Conservation (phyloP, 257 asterid genomes). For the Fraxinus pennsylvanica region DNA sequence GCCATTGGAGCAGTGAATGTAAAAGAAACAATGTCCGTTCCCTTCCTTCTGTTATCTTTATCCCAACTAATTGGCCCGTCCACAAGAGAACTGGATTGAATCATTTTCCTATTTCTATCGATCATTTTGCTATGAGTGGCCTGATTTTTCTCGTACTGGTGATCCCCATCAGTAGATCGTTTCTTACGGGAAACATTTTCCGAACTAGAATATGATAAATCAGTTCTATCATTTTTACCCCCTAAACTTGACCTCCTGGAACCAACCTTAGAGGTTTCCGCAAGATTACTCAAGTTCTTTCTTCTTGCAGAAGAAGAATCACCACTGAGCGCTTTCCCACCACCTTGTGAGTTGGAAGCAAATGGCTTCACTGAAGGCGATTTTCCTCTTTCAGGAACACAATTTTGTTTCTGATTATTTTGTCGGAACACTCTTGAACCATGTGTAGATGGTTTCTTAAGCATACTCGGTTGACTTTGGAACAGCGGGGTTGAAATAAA, state of each 20-base stretch:
- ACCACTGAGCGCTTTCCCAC: constrained; percentile 41
- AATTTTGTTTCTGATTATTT: constrained; percentile 86
- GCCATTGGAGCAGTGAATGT: constrained; percentile 85
- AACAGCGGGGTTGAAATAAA: not conserved
- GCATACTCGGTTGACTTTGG: constrained; percentile 44
- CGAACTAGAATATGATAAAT: constrained; percentile 40
- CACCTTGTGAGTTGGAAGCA: constrained; percentile 43
- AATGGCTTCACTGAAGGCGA: constrained; percentile 39
- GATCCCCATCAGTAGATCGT: constrained; percentile 67
- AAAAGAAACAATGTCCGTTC: constrained; percentile 76
- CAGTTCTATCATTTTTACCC: constrained; percentile 41
- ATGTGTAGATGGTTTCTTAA: constrained; percentile 45
- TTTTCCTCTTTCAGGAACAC: constrained; percentile 63
- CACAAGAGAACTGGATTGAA: constrained; percentile 34
- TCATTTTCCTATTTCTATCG: constrained; percentile 39
- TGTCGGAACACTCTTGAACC: constrained; percentile 58
- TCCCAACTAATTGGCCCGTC: constrained; percentile 22
- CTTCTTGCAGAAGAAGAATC: constrained; percentile 51
- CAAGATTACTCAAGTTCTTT: constrained; percentile 42
- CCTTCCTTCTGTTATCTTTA: constrained; percentile 45
- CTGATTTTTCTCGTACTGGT: constrained; percentile 51
- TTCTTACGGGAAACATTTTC: constrained; percentile 56
- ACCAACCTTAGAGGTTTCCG: constrained; percentile 46
- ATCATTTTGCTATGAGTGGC: constrained; percentile 28
- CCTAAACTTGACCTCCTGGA: constrained; percentile 56